phyloP scores from a whole-genome alignment of 306 rosid genomes.

The Adenanthera pavonina region DNA sequence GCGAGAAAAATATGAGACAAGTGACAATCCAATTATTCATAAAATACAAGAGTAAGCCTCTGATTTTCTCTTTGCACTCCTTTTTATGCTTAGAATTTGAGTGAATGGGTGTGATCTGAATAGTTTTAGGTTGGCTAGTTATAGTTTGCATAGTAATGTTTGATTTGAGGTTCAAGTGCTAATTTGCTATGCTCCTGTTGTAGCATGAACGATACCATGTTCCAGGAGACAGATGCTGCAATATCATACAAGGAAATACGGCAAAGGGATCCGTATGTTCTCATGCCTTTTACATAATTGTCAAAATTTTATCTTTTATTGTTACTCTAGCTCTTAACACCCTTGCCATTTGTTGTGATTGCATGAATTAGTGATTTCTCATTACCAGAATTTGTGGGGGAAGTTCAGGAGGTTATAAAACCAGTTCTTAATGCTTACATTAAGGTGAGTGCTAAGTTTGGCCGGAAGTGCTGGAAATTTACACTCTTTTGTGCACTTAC shows the following conservation, averaged over 20 bases:
- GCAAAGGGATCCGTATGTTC: slow-evolving; percentile 83
- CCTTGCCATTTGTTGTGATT: slow-evolving; percentile 36
- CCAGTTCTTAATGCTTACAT: slow-evolving; percentile 89
- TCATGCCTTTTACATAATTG: slow-evolving; percentile 30
- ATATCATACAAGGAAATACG: slow-evolving; percentile 87
- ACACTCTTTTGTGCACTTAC: background rate
- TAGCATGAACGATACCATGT: slow-evolving; percentile 86
- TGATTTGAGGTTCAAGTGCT: slow-evolving; percentile 32
- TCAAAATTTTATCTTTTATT: slow-evolving; percentile 24
- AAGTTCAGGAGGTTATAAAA: slow-evolving; percentile 84
- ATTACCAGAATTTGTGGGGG: slow-evolving; percentile 79
- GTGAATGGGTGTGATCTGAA: slow-evolving; percentile 9
- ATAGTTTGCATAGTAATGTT: slow-evolving; percentile 16
- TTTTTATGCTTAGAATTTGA: slow-evolving; percentile 24
- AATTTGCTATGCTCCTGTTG: slow-evolving; percentile 35
- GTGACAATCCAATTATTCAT: slow-evolving; percentile 76
- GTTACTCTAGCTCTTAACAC: slow-evolving; percentile 31
- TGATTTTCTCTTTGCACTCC: slow-evolving; percentile 20
- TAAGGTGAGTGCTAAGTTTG: slow-evolving; percentile 52
- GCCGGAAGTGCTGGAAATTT: background rate
- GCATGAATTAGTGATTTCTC: slow-evolving; percentile 67
- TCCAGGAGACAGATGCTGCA: slow-evolving; percentile 93
- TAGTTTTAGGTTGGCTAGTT: slow-evolving; percentile 24
- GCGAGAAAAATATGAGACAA: slow-evolving; percentile 79
- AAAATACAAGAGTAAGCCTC: slow-evolving; percentile 84